phyloP scores from a whole-genome alignment of 75 land plant genomes.

The Isoetes taiwanensis region DNA sequence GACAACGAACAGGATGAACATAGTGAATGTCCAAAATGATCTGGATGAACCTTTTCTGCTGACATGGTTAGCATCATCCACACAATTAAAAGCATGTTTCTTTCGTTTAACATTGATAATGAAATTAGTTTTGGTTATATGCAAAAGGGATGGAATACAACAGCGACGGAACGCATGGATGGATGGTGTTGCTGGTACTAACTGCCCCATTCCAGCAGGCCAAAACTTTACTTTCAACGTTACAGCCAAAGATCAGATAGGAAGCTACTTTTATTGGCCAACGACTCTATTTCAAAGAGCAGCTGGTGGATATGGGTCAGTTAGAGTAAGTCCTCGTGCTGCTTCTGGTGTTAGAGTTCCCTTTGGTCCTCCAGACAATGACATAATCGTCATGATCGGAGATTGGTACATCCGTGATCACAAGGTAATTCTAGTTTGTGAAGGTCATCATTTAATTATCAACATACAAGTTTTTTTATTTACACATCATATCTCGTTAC shows the following conservation, averaged over 20 bases:
- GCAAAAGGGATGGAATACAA: conserved; percentile 1
- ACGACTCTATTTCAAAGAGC: conserved; percentile 5
- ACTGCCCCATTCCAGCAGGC: conserved; percentile 7
- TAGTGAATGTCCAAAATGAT: neutral
- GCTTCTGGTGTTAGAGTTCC: conserved; percentile 2
- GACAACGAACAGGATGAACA: conserved; percentile 5
- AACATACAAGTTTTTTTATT: neutral
- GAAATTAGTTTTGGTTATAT: neutral
- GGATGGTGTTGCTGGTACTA: conserved; percentile 4
- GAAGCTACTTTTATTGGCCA: conserved; percentile 5
- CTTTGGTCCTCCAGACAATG: neutral
- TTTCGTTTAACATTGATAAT: too few relatives aligned
- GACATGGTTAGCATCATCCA: neutral
- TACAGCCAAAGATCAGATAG: conserved; percentile 2
- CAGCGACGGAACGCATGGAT: neutral
- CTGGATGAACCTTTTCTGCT: conserved; percentile 5
- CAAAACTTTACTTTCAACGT: conserved; percentile 6
- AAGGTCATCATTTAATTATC: neutral
- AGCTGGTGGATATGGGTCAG: neutral
- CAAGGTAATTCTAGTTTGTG: neutral
- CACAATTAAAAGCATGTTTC: too few relatives aligned
- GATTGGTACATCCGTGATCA: conserved; percentile 4
- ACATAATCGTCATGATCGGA: conserved; percentile 2
- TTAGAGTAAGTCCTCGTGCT: conserved; percentile 6
- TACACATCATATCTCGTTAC: neutral